These are phyloP conservation scores for Polymyxa betae DNA, from an alignment of 208 protist genomes.

Conservation along the genomic window DNA sequence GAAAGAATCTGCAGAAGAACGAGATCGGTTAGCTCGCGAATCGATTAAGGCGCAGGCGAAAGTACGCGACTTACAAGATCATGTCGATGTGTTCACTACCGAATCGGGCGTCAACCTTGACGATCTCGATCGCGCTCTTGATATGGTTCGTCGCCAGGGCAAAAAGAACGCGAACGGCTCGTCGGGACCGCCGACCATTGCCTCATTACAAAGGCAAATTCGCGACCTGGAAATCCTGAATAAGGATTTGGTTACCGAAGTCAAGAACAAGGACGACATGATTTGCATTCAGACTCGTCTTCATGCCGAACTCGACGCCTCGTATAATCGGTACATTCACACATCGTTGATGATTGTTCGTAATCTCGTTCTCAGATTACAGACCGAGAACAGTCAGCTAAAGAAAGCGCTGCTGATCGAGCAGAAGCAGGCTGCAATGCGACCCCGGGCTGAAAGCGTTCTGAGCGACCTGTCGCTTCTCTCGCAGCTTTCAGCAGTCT, in stretches of 20 bases:
- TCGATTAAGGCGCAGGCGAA: neutral
- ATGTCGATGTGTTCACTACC: neutral
- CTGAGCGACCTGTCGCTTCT: neutral
- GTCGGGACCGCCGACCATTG: neutral
- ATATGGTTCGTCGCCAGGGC: neutral
- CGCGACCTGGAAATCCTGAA: slow-evolving; percentile 7
- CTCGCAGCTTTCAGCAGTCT: neutral
- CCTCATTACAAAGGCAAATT: neutral
- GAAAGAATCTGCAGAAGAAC: neutral
- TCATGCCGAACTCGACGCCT: neutral
- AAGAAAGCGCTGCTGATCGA: neutral
- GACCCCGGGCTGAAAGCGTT: neutral
- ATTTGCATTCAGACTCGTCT: neutral
- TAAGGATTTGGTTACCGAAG: neutral
- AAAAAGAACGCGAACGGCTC: neutral
- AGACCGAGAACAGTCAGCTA: neutral
- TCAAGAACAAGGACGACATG: slow-evolving; percentile 2
- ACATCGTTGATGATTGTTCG: too few species aligned
- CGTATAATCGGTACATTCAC: neutral
- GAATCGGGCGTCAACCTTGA: neutral
- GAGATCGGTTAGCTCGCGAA: neutral
- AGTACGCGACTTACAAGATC: neutral
- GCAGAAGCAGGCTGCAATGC: neutral
- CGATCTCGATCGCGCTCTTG: neutral
- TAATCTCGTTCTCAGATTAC: too few species aligned